phyloP scores from a whole-genome alignment of 495 filamentous ascomycete genomes.

The Penicillium nucicola region DNA sequence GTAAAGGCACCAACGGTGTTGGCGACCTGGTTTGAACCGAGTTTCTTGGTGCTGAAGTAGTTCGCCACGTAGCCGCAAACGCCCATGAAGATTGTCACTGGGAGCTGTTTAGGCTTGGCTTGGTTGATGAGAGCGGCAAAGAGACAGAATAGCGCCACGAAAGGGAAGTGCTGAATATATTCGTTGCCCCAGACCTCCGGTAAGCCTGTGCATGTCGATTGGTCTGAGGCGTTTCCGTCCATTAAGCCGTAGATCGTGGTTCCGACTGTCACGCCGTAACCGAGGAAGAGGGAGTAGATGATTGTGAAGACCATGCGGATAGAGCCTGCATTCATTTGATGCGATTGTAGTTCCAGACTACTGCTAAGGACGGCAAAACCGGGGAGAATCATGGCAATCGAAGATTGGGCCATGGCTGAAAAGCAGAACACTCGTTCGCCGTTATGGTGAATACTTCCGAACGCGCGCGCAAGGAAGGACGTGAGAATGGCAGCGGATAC shows the following conservation, averaged over 20 bases:
- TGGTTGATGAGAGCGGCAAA: conserved; percentile 84
- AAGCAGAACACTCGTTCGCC: conserved; percentile 71
- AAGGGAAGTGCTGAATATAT: conserved; percentile 52
- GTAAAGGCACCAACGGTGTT: conserved; percentile 84
- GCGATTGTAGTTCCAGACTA: conserved; percentile 83
- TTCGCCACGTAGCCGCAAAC: conserved; percentile 80
- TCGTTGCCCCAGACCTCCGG: conserved; percentile 42
- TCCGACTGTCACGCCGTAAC: conserved; percentile 92
- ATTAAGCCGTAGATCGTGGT: conserved; percentile 85
- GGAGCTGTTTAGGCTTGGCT: conserved; percentile 84
- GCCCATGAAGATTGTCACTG: conserved; percentile 80
- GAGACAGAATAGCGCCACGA: conserved; percentile 76
- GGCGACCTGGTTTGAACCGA: conserved; percentile 74
- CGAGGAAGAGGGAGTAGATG: conserved; percentile 91
- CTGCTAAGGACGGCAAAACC: conserved; percentile 82
- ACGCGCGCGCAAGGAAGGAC: conserved; percentile 79
- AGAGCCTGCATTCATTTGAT: conserved; percentile 82
- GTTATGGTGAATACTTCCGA: conserved; percentile 87
- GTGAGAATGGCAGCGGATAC: conserved; percentile 81
- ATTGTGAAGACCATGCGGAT: conserved; percentile 95
- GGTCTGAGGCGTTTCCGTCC: conserved; percentile 68
- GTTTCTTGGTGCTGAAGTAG: conserved; percentile 69
- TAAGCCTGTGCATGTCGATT: conserved; percentile 61
- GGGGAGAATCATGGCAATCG: conserved; percentile 88
- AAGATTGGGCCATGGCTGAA: conserved; percentile 84